Evolutionary conservation across 305 asterid species (phyloP), one percentile per base, ranked within the genome.

Genomic region (Stenogyne calaminthoides): DNA sequence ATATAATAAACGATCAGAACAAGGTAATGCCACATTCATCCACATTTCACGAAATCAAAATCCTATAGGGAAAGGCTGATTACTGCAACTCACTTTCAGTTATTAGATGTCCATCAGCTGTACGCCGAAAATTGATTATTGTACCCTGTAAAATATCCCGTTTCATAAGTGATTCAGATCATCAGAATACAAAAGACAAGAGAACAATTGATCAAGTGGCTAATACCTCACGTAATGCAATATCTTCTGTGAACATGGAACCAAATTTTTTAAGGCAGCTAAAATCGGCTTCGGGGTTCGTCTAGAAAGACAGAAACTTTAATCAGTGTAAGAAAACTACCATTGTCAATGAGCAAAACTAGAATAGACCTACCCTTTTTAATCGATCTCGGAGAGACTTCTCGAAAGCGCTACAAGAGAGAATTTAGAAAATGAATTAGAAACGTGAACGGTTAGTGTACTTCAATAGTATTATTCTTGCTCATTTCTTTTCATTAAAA

Each of bases 381-480:
- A 95, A 78, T 73, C 99, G 95, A 66, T 89, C 91, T 76, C 97
- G 85, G 37, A 95, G 98, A 73, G 97, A 84, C 88, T 95, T 93
- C 88, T 88, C 99, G 73, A 95, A 95, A 73, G 79, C 97, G 76
- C 98, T 95, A 81, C 89, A 88, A 61, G 54, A 80, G 61, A 76
- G 64, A 75, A 77, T 64, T 77, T 18, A 77, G 8, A 32, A 67
- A 60, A 73, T 58, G 64, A 72, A 78, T 80, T 73, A 82, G 76
- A 72, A 80, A 73, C 39, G 37, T 54, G 7, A 4, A 19, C 42
- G 47, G 19, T 66, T 8, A 57, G 40, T 64, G 58, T 42, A 52
- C 16, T 46, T 18, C 74, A 11, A 22, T 52, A 54, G 63, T 47
- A 44, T 74, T 27, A n/a, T n/a, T 19, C 60, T 9, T 39, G 73